Evolutionary conservation across 2,329 filamentous ascomycete genomes (phyloP).

Genomic region (Blastomyces silverae): DNA sequence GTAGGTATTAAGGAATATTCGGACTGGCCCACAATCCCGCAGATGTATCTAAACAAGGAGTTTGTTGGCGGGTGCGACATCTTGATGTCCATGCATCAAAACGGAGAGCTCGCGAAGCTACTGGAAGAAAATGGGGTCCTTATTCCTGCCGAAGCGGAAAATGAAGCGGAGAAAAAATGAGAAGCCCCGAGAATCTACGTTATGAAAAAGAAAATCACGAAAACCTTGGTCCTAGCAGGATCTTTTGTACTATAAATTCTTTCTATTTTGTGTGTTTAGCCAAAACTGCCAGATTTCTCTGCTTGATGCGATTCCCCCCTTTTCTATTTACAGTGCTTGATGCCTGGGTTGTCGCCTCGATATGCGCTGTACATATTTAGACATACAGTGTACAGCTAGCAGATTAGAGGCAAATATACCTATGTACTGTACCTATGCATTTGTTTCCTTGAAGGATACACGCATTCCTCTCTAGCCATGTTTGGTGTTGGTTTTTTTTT

Average conservation of each 20-base stretch:
- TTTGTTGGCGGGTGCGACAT: conserved; percentile 99
- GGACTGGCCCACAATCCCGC: conserved; percentile 97
- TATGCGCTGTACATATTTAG: not conserved
- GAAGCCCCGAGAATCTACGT: not conserved
- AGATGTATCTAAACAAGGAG: conserved; percentile 91
- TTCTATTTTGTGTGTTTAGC: not conserved
- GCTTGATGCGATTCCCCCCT: not conserved
- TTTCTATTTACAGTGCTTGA: not conserved
- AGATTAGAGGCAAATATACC: not conserved
- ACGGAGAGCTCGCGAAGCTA: conserved; percentile 83
- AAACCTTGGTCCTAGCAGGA: not conserved
- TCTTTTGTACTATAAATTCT: conserved; percentile 6
- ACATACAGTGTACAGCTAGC: not conserved
- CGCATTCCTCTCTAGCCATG: not conserved
- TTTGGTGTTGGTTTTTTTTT: not conserved
- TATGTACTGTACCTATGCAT: not conserved
- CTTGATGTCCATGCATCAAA: conserved; percentile 93
- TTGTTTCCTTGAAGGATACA: not conserved
- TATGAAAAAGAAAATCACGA: not conserved
- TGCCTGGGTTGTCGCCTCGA: not conserved
- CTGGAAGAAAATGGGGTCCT: conserved; percentile 90
- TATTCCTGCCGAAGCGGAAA: conserved; percentile 50
- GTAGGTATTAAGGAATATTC: conserved; percentile 88
- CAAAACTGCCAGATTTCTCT: not conserved
- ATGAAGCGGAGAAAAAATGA: conserved; percentile 3